Conservation (phyloP, 257 asterid species). For the Avicennia marina region DNA sequence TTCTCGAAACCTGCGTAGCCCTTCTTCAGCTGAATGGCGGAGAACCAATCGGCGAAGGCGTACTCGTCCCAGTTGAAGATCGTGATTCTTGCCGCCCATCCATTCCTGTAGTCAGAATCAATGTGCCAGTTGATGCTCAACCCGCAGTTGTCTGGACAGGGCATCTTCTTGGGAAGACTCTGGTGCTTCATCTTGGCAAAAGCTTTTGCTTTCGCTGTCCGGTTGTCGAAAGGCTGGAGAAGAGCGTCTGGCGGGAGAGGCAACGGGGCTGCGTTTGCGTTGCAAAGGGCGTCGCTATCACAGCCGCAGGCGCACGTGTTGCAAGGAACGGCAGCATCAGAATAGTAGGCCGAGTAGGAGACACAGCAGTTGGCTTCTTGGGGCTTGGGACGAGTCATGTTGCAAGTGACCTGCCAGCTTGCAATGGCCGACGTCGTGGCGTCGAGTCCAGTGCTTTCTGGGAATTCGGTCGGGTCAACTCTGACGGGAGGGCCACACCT, state of each 20-base stretch:
- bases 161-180: conserved; percentile 42
- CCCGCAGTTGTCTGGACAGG: conserved; percentile 93
- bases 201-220: conserved; percentile 57
- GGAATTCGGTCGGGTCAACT: conserved; percentile 59
- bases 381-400: conserved; percentile 62
- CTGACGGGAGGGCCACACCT: conserved; percentile 74
- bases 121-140: conserved; percentile 93
- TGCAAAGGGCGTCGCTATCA: conserved; percentile 31
- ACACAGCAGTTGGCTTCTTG: conserved; percentile 65
- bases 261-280: conserved; percentile 32
- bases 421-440: conserved; percentile 53
- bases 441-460: conserved; percentile 61
- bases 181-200: conserved; percentile 46
- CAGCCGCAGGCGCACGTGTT: conserved; percentile 92
- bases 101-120: conserved; percentile 64
- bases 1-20: conserved; percentile 57
- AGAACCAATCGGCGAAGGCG: conserved; percentile 68
- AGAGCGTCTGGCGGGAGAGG: conserved; percentile 67
- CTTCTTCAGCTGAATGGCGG: conserved; percentile 59
- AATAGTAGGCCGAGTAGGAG: conserved; percentile 73
- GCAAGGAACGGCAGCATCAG: conserved; percentile 68
- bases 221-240: conserved; percentile 62
- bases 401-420: conserved; percentile 77
- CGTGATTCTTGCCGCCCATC: conserved; percentile 89
- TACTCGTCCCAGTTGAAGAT: conserved; percentile 75